Conservation (phyloP, 2,329 filamentous ascomycete genomes). For the Aspergillus alliaceus region DNA sequence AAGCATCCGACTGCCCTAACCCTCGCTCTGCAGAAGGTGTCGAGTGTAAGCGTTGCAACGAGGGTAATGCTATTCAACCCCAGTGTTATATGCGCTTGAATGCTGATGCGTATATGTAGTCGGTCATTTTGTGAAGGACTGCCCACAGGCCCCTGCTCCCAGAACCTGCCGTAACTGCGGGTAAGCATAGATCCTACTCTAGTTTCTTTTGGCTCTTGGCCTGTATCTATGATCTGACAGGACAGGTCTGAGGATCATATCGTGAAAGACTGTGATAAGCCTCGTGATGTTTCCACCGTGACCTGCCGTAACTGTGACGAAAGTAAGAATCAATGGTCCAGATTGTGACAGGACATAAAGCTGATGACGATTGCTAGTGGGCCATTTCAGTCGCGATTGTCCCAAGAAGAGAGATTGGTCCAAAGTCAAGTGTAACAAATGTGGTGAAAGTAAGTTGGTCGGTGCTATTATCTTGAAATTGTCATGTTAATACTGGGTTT, state of each 20-base stretch:
- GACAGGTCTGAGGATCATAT: constrained; percentile 43
- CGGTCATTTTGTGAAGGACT: constrained; percentile 50
- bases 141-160: constrained; percentile 36
- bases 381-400: constrained; percentile 47
- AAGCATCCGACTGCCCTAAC: constrained; percentile 49
- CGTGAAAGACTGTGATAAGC: constrained; percentile 44
- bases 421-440: constrained; percentile 47
- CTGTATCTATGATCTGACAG: constrained; percentile 13
- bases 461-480: background rate
- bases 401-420: constrained; percentile 44
- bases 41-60: constrained; percentile 46
- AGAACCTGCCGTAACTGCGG: constrained; percentile 48
- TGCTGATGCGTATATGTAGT: constrained; percentile 23
- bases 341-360: background rate
- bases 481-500: background rate
- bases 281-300: constrained; percentile 40
- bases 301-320: constrained; percentile 49
- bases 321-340: constrained; percentile 23
- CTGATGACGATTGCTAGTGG: constrained; percentile 28
- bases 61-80: constrained; percentile 29
- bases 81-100: background rate
- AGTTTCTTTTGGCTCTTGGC: background rate
- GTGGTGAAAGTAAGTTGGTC: constrained; percentile 41
- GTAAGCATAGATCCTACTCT: constrained; percentile 24
- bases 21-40: constrained; percentile 44